Evolutionary conservation across 2,329 filamentous ascomycete species (phyloP).

Genomic region (Trichoderma asperellum): DNA sequence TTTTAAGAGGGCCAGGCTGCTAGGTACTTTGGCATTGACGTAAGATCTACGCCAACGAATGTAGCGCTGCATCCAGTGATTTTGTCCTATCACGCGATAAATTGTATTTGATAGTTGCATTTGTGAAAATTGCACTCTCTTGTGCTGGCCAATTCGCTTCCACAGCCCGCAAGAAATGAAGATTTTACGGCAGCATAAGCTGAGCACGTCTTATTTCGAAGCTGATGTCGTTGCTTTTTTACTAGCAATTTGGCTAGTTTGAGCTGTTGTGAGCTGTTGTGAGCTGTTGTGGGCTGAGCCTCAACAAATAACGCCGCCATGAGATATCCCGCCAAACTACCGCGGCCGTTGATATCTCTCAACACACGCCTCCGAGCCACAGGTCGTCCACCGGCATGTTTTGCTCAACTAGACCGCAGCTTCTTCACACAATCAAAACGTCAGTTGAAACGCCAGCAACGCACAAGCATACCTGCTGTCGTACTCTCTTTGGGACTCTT

Average conservation of each 20-base stretch:
- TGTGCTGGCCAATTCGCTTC: not conserved
- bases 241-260: not conserved
- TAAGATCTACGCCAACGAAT: slow-evolving; percentile 25
- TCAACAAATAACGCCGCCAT: slow-evolving; percentile 23
- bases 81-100: slow-evolving; percentile 15
- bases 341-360: slow-evolving; percentile 28
- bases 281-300: not conserved
- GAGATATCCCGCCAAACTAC: slow-evolving; percentile 27
- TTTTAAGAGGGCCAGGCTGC: not conserved
- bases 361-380: slow-evolving; percentile 7
- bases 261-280: slow-evolving; percentile 5
- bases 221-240: slow-evolving; percentile 6
- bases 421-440: slow-evolving; percentile 32
- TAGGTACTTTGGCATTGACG: slow-evolving; percentile 14
- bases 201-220: not conserved
- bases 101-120: not conserved
- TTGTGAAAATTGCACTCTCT: not conserved
- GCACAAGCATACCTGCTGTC: slow-evolving; percentile 39
- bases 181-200: not conserved
- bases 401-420: slow-evolving; percentile 32
- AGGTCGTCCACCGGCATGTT: slow-evolving; percentile 21
- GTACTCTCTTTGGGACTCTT: slow-evolving; percentile 45
- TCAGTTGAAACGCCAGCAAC: slow-evolving; percentile 30
- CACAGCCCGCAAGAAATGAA: slow-evolving; percentile 16
- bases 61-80: not conserved